Evolutionary conservation across 176 grass and related monocot species (phyloP), one percentile per base, ranked within the genome.

Genomic region (Ananas comosus): DNA sequence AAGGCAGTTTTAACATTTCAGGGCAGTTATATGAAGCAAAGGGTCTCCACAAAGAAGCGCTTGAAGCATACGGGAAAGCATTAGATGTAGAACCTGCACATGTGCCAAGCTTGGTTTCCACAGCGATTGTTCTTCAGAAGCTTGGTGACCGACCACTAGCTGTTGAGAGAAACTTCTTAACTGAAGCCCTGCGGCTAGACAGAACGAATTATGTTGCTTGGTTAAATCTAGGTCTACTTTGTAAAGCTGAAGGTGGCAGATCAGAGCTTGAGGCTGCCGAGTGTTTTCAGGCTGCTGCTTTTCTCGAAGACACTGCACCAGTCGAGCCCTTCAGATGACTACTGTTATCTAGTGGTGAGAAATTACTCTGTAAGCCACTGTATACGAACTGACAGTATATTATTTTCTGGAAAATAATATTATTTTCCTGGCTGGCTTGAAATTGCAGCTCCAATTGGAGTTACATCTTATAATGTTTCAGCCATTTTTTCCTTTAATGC

Each of bases 261-360:
- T 94, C 83, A 64, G 82, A 33, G 29, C 11, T 68, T 61, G 95
- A 94, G 68, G 87, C 95, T 80, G 80, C 82, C 33, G 95, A 94
- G 75, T 99, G 90, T 85, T 99, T 99, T 81, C 82, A 91, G 80
- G 95, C 95, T 82, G 87, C 90, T 72, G 80, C 78, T 50, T 51
- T 91, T 80, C 95, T 99, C 80, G 90, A 91, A 86, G 95, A 91
- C 80, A 99, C 95, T 66, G 70, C 90, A 82, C 90, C 95, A 70
- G 80, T 91, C 73, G 95, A 99, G 70, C 90, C 95, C 66, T 99
- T 99, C 82, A 87, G 85, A 88, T 99, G 90, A 94, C 72, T 76
- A 57, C 24, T 61, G 56, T 61, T 70, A 71, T 83, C 51, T 80
- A 72, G 67, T 74, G 11, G 57, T 19, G 51, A 24, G 65, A 78